phyloP scores from a whole-genome alignment of 2,329 filamentous ascomycete species.

The Blumeria hordei region DNA sequence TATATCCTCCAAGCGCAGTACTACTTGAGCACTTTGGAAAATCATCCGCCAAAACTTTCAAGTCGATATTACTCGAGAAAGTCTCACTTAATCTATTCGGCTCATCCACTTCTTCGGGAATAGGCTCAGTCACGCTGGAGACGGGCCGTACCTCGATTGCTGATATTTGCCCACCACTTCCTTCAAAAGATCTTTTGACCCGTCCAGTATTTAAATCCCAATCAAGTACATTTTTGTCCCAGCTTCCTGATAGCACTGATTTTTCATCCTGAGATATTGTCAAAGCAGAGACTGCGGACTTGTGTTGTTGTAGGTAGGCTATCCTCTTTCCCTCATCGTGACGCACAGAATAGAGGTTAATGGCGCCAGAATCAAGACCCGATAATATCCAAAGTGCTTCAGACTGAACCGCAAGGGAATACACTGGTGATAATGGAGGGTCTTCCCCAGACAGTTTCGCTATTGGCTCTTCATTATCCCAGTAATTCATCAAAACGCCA shows the following conservation, averaged over 20 bases:
- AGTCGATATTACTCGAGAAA: conserved; percentile 48
- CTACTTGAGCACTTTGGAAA: conserved; percentile 2
- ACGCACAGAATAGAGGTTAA: conserved; percentile 79
- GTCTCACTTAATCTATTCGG: conserved; percentile 38
- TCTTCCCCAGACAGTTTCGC: conserved; percentile 23
- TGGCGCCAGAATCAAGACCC: conserved; percentile 70
- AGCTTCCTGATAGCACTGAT: conserved; percentile 74
- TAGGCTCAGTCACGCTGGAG: conserved; percentile 33
- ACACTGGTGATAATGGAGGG: conserved; percentile 60
- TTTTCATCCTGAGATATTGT: conserved; percentile 63
- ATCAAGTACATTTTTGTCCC: conserved; percentile 85
- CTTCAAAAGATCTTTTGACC: conserved; percentile 50
- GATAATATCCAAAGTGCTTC: conserved; percentile 80
- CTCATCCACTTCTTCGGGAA: conserved; percentile 46
- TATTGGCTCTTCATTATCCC: conserved; percentile 77
- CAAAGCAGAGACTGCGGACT: conserved; percentile 75
- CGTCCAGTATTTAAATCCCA: conserved; percentile 86
- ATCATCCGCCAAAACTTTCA: conserved; percentile 28
- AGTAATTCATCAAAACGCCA: conserved; percentile 83
- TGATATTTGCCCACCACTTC: conserved; percentile 63
- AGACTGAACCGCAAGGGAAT: conserved; percentile 77
- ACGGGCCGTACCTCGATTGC: conserved; percentile 66
- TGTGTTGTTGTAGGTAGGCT: conserved; percentile 56
- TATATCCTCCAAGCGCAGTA: conserved; percentile 14
- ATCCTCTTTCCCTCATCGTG: conserved; percentile 91